Evolutionary conservation across 352 stramenopile species (phyloP), one percentile per base, ranked within the genome.

Genomic region (Phytophthora megakarya): DNA sequence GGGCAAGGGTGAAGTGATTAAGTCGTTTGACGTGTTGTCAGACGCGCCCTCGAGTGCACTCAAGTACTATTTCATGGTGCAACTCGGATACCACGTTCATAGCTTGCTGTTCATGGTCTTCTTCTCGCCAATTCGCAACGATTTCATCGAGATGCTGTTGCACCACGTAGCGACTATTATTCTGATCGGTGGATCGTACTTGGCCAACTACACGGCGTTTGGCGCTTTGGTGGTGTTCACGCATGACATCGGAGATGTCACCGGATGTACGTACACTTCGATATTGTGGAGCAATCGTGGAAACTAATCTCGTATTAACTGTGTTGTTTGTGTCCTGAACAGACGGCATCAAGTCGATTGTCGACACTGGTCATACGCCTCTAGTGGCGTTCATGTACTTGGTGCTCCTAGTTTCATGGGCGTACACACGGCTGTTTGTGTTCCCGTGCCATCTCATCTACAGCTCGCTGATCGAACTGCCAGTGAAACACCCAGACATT

Each of bases 321-420:
- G 6, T 40, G 18, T 37, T 52, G 6, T 45, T 65, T 43, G 18
- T 15, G 48, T 37, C 6, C 16, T 44, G 15, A n/a, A 21, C 49
- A 89, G 81, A 90, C 45, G 77, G 60, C 7, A 89, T 90, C 66
- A 90, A 90, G 73, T 74, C 73, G 38, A 68, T 87, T 46, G 81
- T 90, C 45, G 81, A 90, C 64, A 70, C 57, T 39, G 67, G 61
- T 33, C 61, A 66, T 16, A 81, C 66, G 15, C 57, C 67, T 10
- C 43, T 81, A 16, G 38, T 75, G 4, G 60, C 50, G 25, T 44
- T 71, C 26, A 66, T 79, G 52, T 81, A 81, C 38, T 5, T 68
- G 18, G 39, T 75, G 60, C 51, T 81, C 35, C 44, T 81, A 4
- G 54, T 63, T 5, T 76, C 73, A 19, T 81, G 73, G 73, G 73